These are phyloP conservation scores for Suhomyces xylopsoci DNA, from an alignment of 805 yeast species.

Conservation along the genomic window DNA sequence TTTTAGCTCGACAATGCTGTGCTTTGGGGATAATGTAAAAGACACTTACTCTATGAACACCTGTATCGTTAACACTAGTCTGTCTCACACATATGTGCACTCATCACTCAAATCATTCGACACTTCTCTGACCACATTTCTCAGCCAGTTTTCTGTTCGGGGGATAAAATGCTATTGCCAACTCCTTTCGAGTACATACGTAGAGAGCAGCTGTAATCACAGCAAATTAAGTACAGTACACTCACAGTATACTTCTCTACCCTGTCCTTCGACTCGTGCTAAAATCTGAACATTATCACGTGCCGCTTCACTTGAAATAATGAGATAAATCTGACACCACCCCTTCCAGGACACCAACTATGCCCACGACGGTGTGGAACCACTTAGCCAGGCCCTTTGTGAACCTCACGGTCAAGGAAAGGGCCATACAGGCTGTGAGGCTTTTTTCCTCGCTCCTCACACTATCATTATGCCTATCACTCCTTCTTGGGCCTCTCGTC, in stretches of 20 bases:
- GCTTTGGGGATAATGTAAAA: too few species aligned
- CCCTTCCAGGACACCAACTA: neutral
- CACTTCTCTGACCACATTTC: too few species aligned
- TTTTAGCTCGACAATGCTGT: too few species aligned
- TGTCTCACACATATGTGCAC: too few species aligned
- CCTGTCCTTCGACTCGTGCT: neutral
- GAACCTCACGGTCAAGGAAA: conserved; percentile 24
- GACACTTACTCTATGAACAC: too few species aligned
- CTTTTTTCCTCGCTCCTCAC: conserved; percentile 17
- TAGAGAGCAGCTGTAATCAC: too few species aligned
- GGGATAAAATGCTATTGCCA: neutral
- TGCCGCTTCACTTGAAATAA: neutral
- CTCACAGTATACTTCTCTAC: neutral
- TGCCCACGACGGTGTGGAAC: neutral
- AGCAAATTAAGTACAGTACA: too few species aligned
- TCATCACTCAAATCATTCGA: too few species aligned
- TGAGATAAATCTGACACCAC: neutral
- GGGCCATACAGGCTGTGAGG: conserved; percentile 24
- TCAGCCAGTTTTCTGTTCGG: too few species aligned
- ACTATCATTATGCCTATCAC: conserved; percentile 15
- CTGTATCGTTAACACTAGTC: too few species aligned
- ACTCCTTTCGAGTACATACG: neutral
- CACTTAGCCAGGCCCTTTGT: conserved; percentile 15
- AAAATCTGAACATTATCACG: neutral
- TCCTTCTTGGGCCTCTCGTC: conserved; percentile 26